Base-by-base conservation (phyloP, 208 protist species). In the Trypanosoma mega region DNA sequence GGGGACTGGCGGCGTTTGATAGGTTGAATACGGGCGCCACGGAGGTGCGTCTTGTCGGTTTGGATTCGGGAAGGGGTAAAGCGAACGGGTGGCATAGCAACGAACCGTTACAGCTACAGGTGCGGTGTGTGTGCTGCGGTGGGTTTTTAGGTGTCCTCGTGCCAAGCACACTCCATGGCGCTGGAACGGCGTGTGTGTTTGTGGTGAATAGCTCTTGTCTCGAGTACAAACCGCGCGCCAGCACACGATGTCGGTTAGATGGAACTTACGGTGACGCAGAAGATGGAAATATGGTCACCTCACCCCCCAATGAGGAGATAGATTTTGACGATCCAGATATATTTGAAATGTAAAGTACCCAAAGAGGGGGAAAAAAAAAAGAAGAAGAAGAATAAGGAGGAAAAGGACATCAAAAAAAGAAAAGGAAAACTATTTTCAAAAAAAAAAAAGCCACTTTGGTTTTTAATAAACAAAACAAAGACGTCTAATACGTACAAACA, bases 121-220 rank as follows among this genome's bases (percentile, higher is more conserved):
- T 76, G 39, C 68, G 52, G 26, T 94, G 87, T 56, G 30, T 31
- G 3, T 71, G 80, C 49, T 94, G 87, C 54, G 27, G 55, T 41
- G 87, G 74, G 8, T 92, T 84, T 55, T 49, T 94, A n/a, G 87
- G 81, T 39, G 63, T 62, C 34, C 50, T 87, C 31, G 50, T 57
- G 0, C 63, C 53, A 33, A 59, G 76, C 27, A 34, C 68, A 0
- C 72, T 12, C 65, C 6, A 9, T 20, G 26, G 37, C 34, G 50
- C 33, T 63, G 49, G 46, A 9, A 1, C 11, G n/a, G 12, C 20
- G 8, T 63, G 73, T 50, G 20, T 83, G 23, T 82, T 87, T 58
- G 72, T 75, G 18, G 79, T 76, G 6, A 88, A 92, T 63, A 88
- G 85, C 55, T 74, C 53, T 21, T 86, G 81, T 33, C 64, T 92